These are phyloP conservation scores for Penicillium fimorum DNA, from an alignment of 495 filamentous ascomycete genomes.

Conservation along the genomic window DNA sequence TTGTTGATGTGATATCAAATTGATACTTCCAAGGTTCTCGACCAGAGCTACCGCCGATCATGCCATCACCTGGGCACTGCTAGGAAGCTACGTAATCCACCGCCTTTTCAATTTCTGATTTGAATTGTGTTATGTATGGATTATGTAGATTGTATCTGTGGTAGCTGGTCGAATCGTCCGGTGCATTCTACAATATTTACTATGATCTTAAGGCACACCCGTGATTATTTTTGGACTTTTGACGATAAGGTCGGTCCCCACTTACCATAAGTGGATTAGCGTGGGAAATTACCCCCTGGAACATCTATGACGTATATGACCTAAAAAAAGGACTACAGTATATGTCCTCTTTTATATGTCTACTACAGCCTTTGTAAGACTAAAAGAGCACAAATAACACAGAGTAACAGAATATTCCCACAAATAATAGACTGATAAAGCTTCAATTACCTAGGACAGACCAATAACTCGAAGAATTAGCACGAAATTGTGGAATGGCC, in stretches of 20 bases:
- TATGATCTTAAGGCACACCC: background rate
- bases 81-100: constrained; percentile 2
- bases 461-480: background rate
- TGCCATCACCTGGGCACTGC: constrained; percentile 2
- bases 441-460: background rate
- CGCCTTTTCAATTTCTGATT: background rate
- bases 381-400: background rate
- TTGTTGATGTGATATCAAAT: background rate
- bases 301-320: background rate
- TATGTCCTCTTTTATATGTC: background rate
- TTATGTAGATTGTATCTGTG: background rate
- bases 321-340: background rate
- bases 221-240: constrained; percentile 3
- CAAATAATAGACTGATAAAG: background rate
- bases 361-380: background rate
- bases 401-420: background rate
- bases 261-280: background rate
- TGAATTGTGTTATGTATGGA: background rate
- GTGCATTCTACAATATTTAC: background rate
- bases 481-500: background rate
- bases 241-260: background rate
- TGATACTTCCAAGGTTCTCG: background rate
- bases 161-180: background rate
- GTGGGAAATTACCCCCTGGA: background rate
- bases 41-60: constrained; percentile 6